Percentiles rank a stretch among this genome's conserved stretches.
Evolutionary conservation across 1,139 yeast genomes (phyloP).

Genomic region (Geotrichum australiense): DNA sequence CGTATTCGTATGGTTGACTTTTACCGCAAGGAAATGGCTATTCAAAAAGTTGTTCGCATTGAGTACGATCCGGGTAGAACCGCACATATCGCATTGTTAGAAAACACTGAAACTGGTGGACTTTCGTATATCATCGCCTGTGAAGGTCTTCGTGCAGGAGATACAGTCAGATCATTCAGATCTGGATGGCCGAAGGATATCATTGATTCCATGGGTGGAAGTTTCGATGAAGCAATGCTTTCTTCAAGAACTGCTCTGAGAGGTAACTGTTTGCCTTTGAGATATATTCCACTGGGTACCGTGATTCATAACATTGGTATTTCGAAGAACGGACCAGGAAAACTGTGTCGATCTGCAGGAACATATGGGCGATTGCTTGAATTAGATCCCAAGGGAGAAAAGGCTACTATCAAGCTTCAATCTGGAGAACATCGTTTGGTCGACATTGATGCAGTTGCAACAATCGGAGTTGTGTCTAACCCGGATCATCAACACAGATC

Average conservation of each 20-base stretch:
- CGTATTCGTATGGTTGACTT: constrained; percentile 80
- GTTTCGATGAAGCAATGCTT: constrained; percentile 81
- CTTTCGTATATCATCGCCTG: constrained; percentile 81
- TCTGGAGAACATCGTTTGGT: constrained; percentile 94
- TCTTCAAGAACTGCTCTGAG: constrained; percentile 82
- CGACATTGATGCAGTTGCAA: constrained; percentile 80
- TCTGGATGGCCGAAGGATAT: constrained; percentile 77
- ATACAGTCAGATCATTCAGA: constrained; percentile 81
- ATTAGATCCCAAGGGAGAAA: constrained; percentile 61
- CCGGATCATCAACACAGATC: constrained; percentile 84
- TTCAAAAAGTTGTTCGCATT: constrained; percentile 74
- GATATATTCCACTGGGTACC: constrained; percentile 90
- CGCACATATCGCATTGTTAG: constrained; percentile 83
- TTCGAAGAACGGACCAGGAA: constrained; percentile 73
- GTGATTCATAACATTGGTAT: constrained; percentile 84
- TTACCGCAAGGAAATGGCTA: constrained; percentile 59
- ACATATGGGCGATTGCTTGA: constrained; percentile 84
- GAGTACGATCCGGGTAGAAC: constrained; percentile 96
- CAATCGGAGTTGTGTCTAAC: constrained; percentile 92
- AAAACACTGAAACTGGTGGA: constrained; percentile 55
- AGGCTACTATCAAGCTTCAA: constrained; percentile 74
- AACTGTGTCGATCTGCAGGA: constrained; percentile 91
- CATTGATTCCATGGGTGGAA: constrained; percentile 74
- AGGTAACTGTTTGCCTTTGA: constrained; percentile 90
- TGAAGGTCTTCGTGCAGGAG: constrained; percentile 91